Percentiles rank a stretch among this genome's conserved stretches.
phyloP scores from a whole-genome alignment of 441 rosid species.

The Pelargonium myrrhifolium region DNA sequence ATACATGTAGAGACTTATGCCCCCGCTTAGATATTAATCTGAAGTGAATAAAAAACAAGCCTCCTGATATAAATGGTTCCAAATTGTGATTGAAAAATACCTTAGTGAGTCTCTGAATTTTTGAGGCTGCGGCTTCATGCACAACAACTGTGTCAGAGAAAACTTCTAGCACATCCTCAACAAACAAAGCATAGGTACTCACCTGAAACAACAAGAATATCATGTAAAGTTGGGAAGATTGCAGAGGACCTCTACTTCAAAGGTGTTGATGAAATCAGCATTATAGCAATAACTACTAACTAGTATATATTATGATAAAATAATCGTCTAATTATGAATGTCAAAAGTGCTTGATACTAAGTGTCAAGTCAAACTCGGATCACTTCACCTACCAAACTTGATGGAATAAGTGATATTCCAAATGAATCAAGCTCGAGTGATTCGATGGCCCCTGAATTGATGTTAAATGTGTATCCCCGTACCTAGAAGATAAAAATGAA shows the following conservation, averaged over 20 bases:
- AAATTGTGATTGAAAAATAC: slow-evolving; percentile 23
- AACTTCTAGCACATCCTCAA: slow-evolving; percentile 73
- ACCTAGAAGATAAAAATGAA: slow-evolving; percentile 33
- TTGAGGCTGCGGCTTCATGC: slow-evolving; percentile 65
- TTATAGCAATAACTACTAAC: background rate
- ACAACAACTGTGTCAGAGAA: slow-evolving; percentile 58
- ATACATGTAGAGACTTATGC: background rate
- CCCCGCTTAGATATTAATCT: background rate
- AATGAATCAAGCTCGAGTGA: slow-evolving; percentile 85
- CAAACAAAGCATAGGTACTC: slow-evolving; percentile 67
- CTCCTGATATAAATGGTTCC: background rate
- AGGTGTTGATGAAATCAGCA: background rate
- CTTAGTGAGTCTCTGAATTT: slow-evolving; percentile 73
- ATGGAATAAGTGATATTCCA: slow-evolving; percentile 77
- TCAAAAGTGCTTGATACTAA: background rate
- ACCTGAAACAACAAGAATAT: slow-evolving; percentile 39
- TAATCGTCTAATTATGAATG: background rate
- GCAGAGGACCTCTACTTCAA: background rate
- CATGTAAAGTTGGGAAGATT: background rate
- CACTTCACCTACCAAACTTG: slow-evolving; percentile 58
- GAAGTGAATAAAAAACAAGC: background rate
- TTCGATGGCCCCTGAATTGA: slow-evolving; percentile 65
- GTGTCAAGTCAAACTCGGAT: background rate
- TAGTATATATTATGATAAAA: background rate
- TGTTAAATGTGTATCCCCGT: slow-evolving; percentile 76